Conservation (phyloP, 139 green algal genomes). For the Ulvella scutata region DNA sequence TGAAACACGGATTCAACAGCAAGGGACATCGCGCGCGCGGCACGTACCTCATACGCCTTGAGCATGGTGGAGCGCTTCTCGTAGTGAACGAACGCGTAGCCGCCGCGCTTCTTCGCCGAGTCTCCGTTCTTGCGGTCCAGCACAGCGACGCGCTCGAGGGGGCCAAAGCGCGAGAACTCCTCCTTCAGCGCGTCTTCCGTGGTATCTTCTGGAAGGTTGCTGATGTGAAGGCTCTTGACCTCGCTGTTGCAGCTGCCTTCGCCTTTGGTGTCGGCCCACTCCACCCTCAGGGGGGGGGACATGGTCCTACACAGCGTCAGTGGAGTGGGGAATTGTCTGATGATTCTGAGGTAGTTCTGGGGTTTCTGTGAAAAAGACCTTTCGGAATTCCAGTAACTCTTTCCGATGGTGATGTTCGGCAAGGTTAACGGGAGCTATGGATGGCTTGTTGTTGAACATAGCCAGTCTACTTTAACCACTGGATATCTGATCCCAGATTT, state of each 20-base stretch:
- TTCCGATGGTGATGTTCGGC: background rate
- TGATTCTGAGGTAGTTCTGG: background rate
- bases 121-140: background rate
- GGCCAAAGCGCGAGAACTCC: background rate
- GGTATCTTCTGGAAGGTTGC: background rate
- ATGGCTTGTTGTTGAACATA: too few species aligned
- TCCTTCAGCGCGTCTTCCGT: background rate
- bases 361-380: background rate
- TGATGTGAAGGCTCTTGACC: background rate
- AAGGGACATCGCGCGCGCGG: background rate
- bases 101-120: background rate
- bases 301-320: background rate
- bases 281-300: background rate
- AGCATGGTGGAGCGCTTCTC: background rate
- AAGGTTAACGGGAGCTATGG: background rate
- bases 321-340: background rate
- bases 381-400: background rate
- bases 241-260: background rate
- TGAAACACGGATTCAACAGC: background rate
- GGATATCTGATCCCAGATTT: too few species aligned
- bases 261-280: background rate
- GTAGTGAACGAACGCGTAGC: background rate
- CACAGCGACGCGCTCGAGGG: background rate
- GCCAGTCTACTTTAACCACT: too few species aligned
- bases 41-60: background rate